Evolutionary conservation across 768 basidiomycete genomes (phyloP).

Genomic region (Phaeotremella fagi): DNA sequence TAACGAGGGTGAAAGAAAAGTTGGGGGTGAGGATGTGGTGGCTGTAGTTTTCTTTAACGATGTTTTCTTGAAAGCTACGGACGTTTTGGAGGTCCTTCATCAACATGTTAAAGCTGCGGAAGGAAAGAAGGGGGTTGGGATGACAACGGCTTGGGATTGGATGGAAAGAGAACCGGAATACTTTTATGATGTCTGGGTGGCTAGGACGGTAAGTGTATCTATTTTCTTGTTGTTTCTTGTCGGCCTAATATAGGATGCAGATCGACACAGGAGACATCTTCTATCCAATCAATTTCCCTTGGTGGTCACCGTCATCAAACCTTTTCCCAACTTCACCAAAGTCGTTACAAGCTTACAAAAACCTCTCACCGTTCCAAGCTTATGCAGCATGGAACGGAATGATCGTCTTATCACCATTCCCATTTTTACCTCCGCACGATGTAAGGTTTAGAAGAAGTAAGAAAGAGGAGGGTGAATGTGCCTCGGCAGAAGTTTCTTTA

Average conservation of each 20-base stretch:
- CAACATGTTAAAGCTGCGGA: constrained; percentile 33
- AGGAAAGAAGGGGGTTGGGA: constrained; percentile 21
- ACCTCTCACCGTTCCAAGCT: constrained; percentile 41
- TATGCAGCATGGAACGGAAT: constrained; percentile 48
- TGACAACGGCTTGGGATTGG: constrained; percentile 47
- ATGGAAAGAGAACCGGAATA: constrained; percentile 39
- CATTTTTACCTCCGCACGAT: constrained; percentile 39
- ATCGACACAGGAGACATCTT: constrained; percentile 43
- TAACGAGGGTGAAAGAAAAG: constrained; percentile 2
- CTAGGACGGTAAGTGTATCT: constrained; percentile 35
- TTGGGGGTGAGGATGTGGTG: constrained; percentile 17
- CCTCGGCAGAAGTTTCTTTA: constrained; percentile 40
- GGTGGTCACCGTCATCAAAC: constrained; percentile 43
- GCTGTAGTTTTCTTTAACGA: constrained; percentile 45
- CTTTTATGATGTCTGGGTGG: constrained; percentile 49
- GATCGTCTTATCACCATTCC: constrained; percentile 39
- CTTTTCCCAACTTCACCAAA: constrained; percentile 33
- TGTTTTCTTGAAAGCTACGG: constrained; percentile 37
- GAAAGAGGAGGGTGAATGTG: constrained; percentile 35
- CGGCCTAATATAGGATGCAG: too few species aligned
- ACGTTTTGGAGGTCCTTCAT: constrained; percentile 43
- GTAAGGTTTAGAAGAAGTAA: constrained; percentile 43
- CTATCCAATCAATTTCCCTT: constrained; percentile 40
- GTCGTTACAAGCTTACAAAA: constrained; percentile 17
- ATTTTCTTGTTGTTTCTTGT: background rate